Conservation (phyloP, 2,329 filamentous ascomycete genomes). For the Monilinia aucupariae region DNA sequence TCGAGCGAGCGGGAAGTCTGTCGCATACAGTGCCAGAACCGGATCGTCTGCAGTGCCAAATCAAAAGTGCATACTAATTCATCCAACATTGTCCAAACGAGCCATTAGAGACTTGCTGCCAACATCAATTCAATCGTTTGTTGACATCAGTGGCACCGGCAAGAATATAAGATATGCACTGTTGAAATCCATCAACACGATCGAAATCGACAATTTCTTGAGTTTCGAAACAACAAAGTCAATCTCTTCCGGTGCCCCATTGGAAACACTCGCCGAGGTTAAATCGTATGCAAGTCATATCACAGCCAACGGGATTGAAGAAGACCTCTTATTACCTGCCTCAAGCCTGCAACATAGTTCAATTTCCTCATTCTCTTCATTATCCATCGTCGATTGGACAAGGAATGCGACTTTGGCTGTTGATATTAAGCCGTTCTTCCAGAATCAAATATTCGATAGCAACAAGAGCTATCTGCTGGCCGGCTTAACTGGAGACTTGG, state of each 20-base stretch:
- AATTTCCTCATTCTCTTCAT: neutral
- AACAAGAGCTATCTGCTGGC: constrained; percentile 35
- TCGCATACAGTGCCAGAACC: neutral
- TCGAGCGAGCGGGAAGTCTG: neutral
- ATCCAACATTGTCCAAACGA: constrained; percentile 14
- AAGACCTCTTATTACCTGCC: neutral
- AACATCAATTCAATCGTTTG: neutral
- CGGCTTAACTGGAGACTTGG: constrained; percentile 33
- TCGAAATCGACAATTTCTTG: neutral
- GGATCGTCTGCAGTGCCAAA: neutral
- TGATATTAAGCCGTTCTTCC: constrained; percentile 2
- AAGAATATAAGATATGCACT: neutral
- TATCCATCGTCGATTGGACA: constrained; percentile 16
- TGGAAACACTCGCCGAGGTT: neutral
- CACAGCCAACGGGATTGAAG: neutral
- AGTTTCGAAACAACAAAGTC: neutral
- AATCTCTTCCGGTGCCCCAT: neutral
- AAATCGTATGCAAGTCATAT: neutral
- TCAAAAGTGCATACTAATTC: neutral
- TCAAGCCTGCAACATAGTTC: neutral
- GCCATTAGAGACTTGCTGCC: constrained; percentile 6
- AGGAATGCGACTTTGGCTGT: constrained; percentile 7
- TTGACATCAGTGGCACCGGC: constrained; percentile 6
- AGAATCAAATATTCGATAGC: constrained; percentile 1
- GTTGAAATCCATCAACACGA: neutral